These are phyloP conservation scores for Phialophora chinensis DNA, from an alignment of 2,329 filamentous ascomycete genomes.

Conservation along the genomic window DNA sequence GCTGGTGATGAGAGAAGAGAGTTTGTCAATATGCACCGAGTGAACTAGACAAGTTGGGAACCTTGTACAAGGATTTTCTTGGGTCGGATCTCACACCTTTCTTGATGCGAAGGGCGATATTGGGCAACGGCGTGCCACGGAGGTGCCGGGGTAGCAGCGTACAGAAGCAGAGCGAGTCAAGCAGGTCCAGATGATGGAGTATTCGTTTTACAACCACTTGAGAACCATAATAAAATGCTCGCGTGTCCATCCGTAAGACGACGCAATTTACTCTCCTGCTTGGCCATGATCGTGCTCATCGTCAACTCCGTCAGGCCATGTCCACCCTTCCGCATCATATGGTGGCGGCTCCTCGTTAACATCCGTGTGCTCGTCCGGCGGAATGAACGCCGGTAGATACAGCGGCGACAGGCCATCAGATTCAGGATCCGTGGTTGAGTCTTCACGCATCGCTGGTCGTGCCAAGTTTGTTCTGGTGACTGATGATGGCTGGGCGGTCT, in stretches of 20 bases:
- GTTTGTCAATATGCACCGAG: background rate
- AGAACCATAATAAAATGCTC: background rate
- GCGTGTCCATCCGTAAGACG: background rate
- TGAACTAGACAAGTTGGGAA: background rate
- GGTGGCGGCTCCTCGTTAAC: slow-evolving; percentile 28
- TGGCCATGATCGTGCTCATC: background rate
- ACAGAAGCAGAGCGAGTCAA: background rate
- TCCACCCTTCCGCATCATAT: slow-evolving; percentile 30
- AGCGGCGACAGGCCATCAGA: background rate
- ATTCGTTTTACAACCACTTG: background rate
- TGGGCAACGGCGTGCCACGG: background rate
- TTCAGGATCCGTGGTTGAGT: background rate
- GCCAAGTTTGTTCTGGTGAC: background rate
- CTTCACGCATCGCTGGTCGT: background rate
- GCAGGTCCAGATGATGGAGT: background rate
- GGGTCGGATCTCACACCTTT: background rate
- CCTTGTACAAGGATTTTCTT: background rate
- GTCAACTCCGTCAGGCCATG: slow-evolving; percentile 16
- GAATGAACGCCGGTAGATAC: background rate
- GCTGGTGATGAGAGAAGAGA: background rate
- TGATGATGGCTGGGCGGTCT: background rate
- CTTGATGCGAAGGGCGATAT: background rate
- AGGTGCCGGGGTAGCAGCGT: background rate
- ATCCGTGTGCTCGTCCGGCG: background rate
- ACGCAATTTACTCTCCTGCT: background rate